Percentiles rank a stretch among this genome's conserved stretches.
These are phyloP conservation scores for Pichia scutulata DNA, from an alignment of 805 yeast genomes.

Conservation along the genomic window DNA sequence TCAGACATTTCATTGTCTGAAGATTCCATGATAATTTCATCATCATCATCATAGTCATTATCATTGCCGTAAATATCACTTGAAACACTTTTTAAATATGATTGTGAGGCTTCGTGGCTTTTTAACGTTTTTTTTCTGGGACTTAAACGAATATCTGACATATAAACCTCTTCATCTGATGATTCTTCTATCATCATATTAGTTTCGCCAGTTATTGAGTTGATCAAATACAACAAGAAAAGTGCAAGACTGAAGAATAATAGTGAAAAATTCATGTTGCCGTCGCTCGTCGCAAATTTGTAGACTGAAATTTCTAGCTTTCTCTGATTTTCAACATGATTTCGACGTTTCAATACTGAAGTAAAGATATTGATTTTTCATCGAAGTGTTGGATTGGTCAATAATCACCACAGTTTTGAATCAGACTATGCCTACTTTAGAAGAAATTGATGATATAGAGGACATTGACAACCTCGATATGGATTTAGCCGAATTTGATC, in stretches of 20 bases:
- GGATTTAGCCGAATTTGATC: constrained; percentile 90
- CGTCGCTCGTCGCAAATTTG: neutral
- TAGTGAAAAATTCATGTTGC: neutral
- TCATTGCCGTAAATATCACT: neutral
- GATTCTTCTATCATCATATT: neutral
- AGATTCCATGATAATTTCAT: no score
- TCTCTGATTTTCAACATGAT: neutral
- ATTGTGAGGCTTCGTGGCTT: neutral
- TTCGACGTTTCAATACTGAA: neutral
- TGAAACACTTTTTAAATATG: no score
- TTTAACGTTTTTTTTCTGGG: neutral
- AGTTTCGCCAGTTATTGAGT: neutral
- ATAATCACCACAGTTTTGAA: neutral
- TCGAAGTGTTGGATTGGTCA: neutral
- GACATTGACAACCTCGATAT: constrained; percentile 87
- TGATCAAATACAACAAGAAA: neutral
- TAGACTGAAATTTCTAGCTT: no score
- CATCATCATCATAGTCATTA: neutral
- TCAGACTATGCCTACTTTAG: constrained; percentile 52
- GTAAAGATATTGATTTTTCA: no score
- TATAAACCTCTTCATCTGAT: constrained; percentile 6
- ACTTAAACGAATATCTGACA: neutral
- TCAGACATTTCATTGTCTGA: neutral
- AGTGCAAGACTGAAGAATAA: neutral
- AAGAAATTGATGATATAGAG: constrained; percentile 70